A percentile compares a stretch with the other conserved stretches of the same genome.
phyloP scores from a whole-genome alignment of 1,284 basidiomycete species.

The Fomitopsis pinicola region DNA sequence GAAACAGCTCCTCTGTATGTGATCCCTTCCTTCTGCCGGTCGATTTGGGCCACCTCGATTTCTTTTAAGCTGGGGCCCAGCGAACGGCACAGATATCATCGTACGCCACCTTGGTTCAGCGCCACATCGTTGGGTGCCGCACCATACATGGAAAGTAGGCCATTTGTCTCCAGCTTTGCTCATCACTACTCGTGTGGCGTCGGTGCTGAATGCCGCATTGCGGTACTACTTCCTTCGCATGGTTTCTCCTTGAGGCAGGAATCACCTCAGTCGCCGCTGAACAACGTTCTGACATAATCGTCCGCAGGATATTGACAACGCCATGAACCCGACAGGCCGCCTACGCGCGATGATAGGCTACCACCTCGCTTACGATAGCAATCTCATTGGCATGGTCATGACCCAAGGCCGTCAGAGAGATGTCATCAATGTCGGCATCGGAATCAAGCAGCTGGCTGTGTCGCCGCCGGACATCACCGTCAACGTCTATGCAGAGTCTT shows the following conservation, averaged over 20 bases:
- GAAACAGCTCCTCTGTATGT: slow-evolving; percentile 18
- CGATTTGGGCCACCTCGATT: neutral
- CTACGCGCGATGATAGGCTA: slow-evolving; percentile 74
- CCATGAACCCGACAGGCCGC: slow-evolving; percentile 55
- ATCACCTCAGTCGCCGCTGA: neutral
- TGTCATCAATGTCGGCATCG: slow-evolving; percentile 74
- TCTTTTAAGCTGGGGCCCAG: too few relatives aligned
- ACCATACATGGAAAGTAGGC: neutral
- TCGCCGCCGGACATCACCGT: slow-evolving; percentile 56
- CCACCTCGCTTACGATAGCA: slow-evolving; percentile 63
- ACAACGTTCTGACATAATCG: neutral
- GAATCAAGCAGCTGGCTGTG: slow-evolving; percentile 59
- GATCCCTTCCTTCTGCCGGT: neutral
- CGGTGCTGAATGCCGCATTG: too few relatives aligned
- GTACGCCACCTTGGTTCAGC: slow-evolving; percentile 4
- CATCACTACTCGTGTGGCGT: too few relatives aligned
- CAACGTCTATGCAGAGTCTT: slow-evolving; percentile 60
- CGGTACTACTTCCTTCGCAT: too few relatives aligned
- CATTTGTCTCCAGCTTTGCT: neutral
- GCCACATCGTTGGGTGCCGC: slow-evolving; percentile 9
- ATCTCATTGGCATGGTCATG: slow-evolving; percentile 76
- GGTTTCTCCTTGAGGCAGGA: too few relatives aligned
- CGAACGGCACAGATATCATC: neutral
- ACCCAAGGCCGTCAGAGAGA: slow-evolving; percentile 69
- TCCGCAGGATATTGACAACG: slow-evolving; percentile 40